Evolutionary conservation across 2,329 filamentous ascomycete species (phyloP), one percentile per base, ranked within the genome.

Genomic region (Penicillium vulpinum): DNA sequence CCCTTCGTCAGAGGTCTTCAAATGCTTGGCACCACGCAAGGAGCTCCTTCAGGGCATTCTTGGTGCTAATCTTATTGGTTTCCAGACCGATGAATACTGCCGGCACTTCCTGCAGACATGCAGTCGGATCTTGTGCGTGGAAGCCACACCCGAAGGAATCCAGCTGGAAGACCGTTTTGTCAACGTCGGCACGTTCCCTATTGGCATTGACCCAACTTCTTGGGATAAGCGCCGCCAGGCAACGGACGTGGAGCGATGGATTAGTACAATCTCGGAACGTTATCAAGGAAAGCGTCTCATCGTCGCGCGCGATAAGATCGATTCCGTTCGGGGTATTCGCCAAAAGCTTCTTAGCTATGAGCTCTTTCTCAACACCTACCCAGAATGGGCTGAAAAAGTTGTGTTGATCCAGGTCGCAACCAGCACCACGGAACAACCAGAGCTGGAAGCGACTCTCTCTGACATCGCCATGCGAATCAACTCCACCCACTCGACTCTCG

Each of bases 381-480:
- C 93, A 0, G 84, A 96, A 69, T 97, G 90, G 89, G 84, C 87
- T 51, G 91, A 93, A 65, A 88, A 86, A 70, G 90, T 93, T 15
- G 92, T 97, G 28, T 80, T 97, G 59, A 93, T 97, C 56, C 93
- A 97, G 75, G 93, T 97, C 15, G 93, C 92, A 4, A 89, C 94
- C 3, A 96, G 92, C 1, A 91, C 90, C 1, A 92, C 89, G 26
- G 92, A 97, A 70, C 90, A 95, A 72, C 85, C 86, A 21, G 92
- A 97, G 69, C 83, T 97, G 10, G 90, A 96, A 66, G 89, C 90
- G 1, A 91, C 89, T 0, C 89, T 97, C 24, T 92, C 91, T 2
- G 92, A 97, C 72, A 97, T 97, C 71, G 92, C 96, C 61, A 96
- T 91, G 51, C 87, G 93, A 58, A 93, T 97, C 72, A 96, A 97